Conservation (phyloP, 164 flowering plant species). For the Umbellularia californica region DNA sequence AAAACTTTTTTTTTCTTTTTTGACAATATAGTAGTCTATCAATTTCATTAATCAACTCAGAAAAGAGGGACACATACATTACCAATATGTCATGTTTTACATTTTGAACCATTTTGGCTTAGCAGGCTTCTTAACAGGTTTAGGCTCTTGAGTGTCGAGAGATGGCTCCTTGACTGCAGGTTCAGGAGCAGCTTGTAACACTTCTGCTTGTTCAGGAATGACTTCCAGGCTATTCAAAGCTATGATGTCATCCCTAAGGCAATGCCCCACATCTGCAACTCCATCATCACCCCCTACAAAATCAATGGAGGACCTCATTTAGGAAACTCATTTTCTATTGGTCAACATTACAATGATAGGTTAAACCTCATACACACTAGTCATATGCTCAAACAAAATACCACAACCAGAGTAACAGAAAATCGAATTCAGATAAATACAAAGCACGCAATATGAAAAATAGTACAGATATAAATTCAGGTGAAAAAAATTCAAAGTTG, state of each 20-base stretch:
- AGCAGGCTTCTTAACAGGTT: conserved; percentile 12
- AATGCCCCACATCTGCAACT: conserved; percentile 40
- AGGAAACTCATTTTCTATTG: not conserved
- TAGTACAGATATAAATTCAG: no score
- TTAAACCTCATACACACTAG: not conserved
- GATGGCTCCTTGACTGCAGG: conserved; percentile 9
- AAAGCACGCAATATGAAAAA: no score
- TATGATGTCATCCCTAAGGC: conserved; percentile 64
- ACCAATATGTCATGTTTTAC: not conserved
- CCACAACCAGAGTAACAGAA: not conserved
- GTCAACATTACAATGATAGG: not conserved
- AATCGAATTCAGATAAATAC: no score
- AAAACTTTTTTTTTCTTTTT: no score
- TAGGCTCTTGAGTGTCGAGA: not conserved
- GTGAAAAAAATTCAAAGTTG: not conserved
- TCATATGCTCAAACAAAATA: not conserved
- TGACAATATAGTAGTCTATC: not conserved
- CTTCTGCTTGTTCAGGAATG: conserved; percentile 2
- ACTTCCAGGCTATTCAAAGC: conserved; percentile 30
- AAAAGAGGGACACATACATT: not conserved
- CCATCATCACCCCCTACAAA: conserved; percentile 44
- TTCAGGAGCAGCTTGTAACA: conserved; percentile 12
- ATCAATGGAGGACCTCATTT: not conserved
- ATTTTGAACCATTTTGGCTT: conserved; percentile 19
- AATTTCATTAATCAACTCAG: not conserved